phyloP scores from a whole-genome alignment of 2,329 filamentous ascomycete species.

The Colletotrichum lini region DNA sequence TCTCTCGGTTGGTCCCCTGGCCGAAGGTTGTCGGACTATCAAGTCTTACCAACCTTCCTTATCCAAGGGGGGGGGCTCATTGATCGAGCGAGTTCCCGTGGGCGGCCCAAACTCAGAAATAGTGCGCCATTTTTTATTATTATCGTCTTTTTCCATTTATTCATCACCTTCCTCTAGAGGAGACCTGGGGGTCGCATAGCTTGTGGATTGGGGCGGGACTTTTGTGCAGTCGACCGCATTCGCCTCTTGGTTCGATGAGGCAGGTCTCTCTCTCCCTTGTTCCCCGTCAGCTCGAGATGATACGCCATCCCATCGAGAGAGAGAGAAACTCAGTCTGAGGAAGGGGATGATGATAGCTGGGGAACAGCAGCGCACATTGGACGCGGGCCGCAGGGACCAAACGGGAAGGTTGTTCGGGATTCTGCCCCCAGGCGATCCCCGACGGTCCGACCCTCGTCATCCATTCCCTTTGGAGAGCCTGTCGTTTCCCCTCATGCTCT shows the following conservation, averaged over 20 bases:
- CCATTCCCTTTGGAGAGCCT: neutral
- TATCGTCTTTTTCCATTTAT: too few relatives aligned
- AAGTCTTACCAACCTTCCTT: conserved; percentile 1
- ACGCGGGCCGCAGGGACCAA: conserved; percentile 28
- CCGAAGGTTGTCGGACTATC: neutral
- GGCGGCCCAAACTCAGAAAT: neutral
- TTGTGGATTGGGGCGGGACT: conserved; percentile 16
- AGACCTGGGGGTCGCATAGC: conserved; percentile 2
- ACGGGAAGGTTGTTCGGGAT: conserved; percentile 34
- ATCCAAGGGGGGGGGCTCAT: neutral
- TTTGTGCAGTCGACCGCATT: conserved; percentile 16
- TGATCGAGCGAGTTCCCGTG: neutral
- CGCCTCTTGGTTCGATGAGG: conserved; percentile 27
- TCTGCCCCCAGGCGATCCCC: conserved; percentile 13
- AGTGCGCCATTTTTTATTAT: conserved; percentile 17
- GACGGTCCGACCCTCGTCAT: conserved; percentile 26
- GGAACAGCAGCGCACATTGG: conserved; percentile 9
- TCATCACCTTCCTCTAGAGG: conserved; percentile 10
- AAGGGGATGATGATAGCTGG: neutral
- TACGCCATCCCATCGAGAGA: neutral
- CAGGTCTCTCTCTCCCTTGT: conserved; percentile 22
- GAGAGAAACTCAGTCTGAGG: neutral
- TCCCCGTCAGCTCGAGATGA: neutral
- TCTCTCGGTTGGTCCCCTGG: neutral
- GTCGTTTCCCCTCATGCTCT: neutral